Percentiles rank a stretch among this genome's conserved stretches.
These are phyloP conservation scores for Pholiota molesta DNA, from an alignment of 768 basidiomycete species.

Conservation along the genomic window DNA sequence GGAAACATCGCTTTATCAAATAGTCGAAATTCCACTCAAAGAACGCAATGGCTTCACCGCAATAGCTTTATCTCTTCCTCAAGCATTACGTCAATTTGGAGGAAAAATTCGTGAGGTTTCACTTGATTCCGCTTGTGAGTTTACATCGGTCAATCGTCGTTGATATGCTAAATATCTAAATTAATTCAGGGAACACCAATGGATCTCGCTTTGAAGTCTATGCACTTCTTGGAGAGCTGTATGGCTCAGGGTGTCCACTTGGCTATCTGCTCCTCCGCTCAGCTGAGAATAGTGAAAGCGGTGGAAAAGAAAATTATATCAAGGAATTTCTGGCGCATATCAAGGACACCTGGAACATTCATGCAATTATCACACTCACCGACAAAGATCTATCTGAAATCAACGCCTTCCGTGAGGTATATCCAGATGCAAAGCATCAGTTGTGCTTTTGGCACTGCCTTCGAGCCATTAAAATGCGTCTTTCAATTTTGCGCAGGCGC, in stretches of 20 bases:
- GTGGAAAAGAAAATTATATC: slow-evolving; percentile 31
- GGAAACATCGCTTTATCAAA: neutral
- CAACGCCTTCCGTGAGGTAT: slow-evolving; percentile 28
- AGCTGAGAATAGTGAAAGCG: slow-evolving; percentile 1
- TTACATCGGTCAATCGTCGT: neutral
- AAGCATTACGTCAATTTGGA: no score
- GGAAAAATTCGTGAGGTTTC: no score
- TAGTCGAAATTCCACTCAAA: slow-evolving; percentile 7
- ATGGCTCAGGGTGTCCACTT: slow-evolving; percentile 34
- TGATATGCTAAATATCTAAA: neutral
- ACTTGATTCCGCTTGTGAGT: neutral
- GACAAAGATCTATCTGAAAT: slow-evolving; percentile 36
- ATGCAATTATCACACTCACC: slow-evolving; percentile 29
- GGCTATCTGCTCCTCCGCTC: slow-evolving; percentile 30
- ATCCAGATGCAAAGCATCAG: slow-evolving; percentile 35
- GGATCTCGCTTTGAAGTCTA: slow-evolving; percentile 33
- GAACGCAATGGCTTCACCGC: neutral
- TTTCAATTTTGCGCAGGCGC: slow-evolving; percentile 23
- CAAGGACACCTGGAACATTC: no score
- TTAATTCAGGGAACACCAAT: slow-evolving; percentile 34
- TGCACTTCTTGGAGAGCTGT: slow-evolving; percentile 33
- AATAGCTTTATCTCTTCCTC: neutral
- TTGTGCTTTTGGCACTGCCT: slow-evolving; percentile 23
- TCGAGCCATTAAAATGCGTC: slow-evolving; percentile 26
- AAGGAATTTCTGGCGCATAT: slow-evolving; percentile 16